Base-by-base conservation (phyloP, 75 land plant species). In the Chamaecyparis obtusa region DNA sequence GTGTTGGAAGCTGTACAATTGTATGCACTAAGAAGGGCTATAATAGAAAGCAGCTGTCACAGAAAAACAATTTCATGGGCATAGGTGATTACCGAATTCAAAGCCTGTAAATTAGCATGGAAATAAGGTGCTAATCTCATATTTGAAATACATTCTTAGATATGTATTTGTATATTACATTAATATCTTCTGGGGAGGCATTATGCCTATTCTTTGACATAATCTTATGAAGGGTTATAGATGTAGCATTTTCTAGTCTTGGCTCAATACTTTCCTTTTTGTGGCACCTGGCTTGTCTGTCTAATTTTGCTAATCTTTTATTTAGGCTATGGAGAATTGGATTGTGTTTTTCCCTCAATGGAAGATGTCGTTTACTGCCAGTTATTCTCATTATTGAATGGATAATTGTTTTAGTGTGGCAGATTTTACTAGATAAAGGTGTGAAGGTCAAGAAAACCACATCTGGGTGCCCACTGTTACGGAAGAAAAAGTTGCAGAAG, bases 391-490 rank as follows among this genome's bases (percentile, higher is more conserved):
- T 85, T 19, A 85, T 36, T 39, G 35, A 17, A 57, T 39, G 35
- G 8, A 84, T n/a, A 17, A 9, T 69, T 60, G 72, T 84, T 84
- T 32, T 3, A 3, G 10, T 21, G n/a, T 85, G 86, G 3, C 21
- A 85, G 86, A 35, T 69, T 67, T 13, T 85, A 39, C 27, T 11
- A 32, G 86, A 21, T 33, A 43, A 43, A 69, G 76, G 15, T 78
- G n/a, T 36, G 44, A 74, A 69, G 44, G 80, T 85, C 15, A 85
- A 69, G 30, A 85, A 85, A 85, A 81, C 91, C 84, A 88, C 90
- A 49, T 92, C 90, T 84, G 99, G 99, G 64, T 98, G 99, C 86
- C 96, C 99, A 49, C 90, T 95, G 94, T 91, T 98, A 43, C 89
- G 89, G 54, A 98, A 94, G 49, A 90, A 87, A 51, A 91, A 89